Percentiles rank a stretch among this genome's conserved stretches.
Conservation (phyloP, 2,329 filamentous ascomycete genomes). For the Fusarium floridanum region DNA sequence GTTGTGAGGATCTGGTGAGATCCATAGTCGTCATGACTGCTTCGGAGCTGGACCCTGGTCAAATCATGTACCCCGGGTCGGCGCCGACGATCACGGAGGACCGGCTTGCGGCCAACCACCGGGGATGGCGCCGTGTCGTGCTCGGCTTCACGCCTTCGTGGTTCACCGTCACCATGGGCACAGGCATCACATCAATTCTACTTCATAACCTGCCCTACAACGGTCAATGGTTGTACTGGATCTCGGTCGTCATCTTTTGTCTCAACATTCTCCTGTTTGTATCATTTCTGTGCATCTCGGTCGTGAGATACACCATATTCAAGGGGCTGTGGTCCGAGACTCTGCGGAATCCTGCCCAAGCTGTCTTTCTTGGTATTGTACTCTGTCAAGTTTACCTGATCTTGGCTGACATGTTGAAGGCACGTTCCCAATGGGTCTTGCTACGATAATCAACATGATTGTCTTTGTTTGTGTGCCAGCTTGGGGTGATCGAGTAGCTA, state of each 20-base stretch:
- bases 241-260: conserved; percentile 67
- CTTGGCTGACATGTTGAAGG: conserved; percentile 54
- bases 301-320: conserved; percentile 70
- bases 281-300: conserved; percentile 62
- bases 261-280: conserved; percentile 69
- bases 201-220: conserved; percentile 71
- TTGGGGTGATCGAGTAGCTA: conserved; percentile 67
- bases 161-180: conserved; percentile 70
- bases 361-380: conserved; percentile 45
- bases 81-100: conserved; percentile 3
- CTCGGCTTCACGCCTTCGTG: conserved; percentile 31
- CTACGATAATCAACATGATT: conserved; percentile 72
- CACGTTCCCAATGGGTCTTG: conserved; percentile 73
- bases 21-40: conserved; percentile 7
- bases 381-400: not conserved
- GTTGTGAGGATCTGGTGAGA: not conserved
- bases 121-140: conserved; percentile 32
- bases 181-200: conserved; percentile 71
- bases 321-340: conserved; percentile 72
- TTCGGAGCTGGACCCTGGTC: conserved; percentile 16
- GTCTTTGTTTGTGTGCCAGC: conserved; percentile 67
- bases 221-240: conserved; percentile 64
- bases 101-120: not conserved
- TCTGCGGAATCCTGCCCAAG: conserved; percentile 72
- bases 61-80: conserved; percentile 16